These are phyloP conservation scores for Oryza glaberrima DNA, from an alignment of 176 grass and related monocot genomes.

Conservation along the genomic window DNA sequence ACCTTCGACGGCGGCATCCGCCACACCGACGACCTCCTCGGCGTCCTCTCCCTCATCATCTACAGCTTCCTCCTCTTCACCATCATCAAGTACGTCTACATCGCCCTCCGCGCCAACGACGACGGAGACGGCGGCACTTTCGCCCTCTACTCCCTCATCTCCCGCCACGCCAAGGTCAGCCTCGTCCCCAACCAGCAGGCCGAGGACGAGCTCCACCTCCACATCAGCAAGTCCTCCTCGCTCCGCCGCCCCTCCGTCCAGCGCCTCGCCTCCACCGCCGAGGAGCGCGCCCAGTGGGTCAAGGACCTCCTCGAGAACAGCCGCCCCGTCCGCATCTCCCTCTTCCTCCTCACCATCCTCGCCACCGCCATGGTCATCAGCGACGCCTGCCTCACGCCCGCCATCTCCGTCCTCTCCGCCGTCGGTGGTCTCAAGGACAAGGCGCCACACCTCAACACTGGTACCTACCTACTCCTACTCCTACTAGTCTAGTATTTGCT, in stretches of 20 bases:
- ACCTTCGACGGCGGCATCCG: slow-evolving; percentile 54
- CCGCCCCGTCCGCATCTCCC: slow-evolving; percentile 29
- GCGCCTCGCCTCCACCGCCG: slow-evolving; percentile 46
- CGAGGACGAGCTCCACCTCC: slow-evolving; percentile 50
- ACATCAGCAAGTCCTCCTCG: not conserved
- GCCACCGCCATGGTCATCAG: slow-evolving; percentile 83
- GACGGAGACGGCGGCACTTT: slow-evolving; percentile 70
- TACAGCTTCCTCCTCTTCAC: slow-evolving; percentile 71
- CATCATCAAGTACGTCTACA: slow-evolving; percentile 70
- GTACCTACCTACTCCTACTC: not conserved
- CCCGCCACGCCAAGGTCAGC: slow-evolving; percentile 66
- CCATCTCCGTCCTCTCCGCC: slow-evolving; percentile 72
- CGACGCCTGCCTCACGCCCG: slow-evolving; percentile 77
- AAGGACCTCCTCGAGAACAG: slow-evolving; percentile 63
- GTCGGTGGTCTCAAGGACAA: slow-evolving; percentile 53
- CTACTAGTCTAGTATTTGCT: too few relatives aligned
- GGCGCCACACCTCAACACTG: slow-evolving; percentile 50
- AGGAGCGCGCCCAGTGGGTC: slow-evolving; percentile 43
- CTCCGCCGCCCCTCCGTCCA: slow-evolving; percentile 15
- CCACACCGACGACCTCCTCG: slow-evolving; percentile 61
- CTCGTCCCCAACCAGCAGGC: slow-evolving; percentile 63
- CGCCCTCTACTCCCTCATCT: slow-evolving; percentile 82
- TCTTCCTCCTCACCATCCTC: slow-evolving; percentile 65
- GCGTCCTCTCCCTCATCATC: slow-evolving; percentile 74
- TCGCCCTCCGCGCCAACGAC: slow-evolving; percentile 69